These are phyloP conservation scores for Allodekkera sacchari DNA, from an alignment of 805 yeast species.

Conservation along the genomic window DNA sequence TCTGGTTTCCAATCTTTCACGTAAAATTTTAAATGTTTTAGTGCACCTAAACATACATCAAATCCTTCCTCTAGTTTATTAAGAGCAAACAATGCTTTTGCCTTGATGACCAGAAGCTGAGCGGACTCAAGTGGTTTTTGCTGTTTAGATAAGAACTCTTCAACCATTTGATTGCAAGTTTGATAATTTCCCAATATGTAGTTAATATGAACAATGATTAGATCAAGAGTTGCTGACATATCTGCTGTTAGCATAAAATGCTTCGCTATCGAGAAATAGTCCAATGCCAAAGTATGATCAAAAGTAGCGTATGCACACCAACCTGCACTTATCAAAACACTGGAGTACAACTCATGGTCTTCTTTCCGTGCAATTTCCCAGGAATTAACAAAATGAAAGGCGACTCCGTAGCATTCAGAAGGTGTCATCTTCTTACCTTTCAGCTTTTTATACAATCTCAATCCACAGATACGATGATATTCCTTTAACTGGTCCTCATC, in stretches of 20 bases:
- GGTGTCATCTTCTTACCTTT: constrained; percentile 1
- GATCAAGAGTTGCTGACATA: constrained; percentile 16
- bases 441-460: constrained; percentile 26
- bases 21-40: constrained; percentile 29
- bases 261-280: constrained; percentile 31
- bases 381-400: constrained; percentile 32
- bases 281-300: constrained; percentile 32
- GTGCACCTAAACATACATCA: constrained; percentile 26
- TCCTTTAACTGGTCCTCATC: constrained; percentile 20
- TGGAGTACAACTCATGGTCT: constrained; percentile 29
- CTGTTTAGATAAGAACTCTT: constrained; percentile 23
- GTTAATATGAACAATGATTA: constrained; percentile 28
- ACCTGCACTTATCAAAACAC: constrained; percentile 36
- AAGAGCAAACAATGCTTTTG: constrained; percentile 28
- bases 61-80: constrained; percentile 26
- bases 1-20: no score
- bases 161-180: constrained; percentile 29
- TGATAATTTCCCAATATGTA: constrained; percentile 24
- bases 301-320: constrained; percentile 34
- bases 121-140: constrained; percentile 25
- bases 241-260: constrained; percentile 18
- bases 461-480: constrained; percentile 33
- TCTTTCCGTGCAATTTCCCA: constrained; percentile 25
- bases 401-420: constrained; percentile 26
- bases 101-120: constrained; percentile 27